Evolutionary conservation across 2,329 filamentous ascomycete genomes (phyloP).

Genomic region (Rhytidhysteron rufulum): DNA sequence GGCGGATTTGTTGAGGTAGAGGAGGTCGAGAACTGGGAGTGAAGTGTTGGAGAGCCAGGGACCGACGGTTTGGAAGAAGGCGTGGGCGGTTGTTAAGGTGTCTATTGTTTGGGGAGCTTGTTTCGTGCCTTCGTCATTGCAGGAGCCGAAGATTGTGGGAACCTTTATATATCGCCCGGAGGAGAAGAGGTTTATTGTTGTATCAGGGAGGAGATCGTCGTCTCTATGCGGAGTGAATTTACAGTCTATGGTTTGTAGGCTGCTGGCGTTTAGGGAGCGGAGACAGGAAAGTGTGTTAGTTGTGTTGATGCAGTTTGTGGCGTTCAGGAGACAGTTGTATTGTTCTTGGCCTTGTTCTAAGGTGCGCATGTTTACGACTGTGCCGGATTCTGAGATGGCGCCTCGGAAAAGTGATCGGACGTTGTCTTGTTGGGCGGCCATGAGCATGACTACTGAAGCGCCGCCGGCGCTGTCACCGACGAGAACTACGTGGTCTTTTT

Average conservation of each 20-base stretch:
- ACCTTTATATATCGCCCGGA: slow-evolving; percentile 49
- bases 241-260: slow-evolving; percentile 38
- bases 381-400: slow-evolving; percentile 53
- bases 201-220: slow-evolving; percentile 47
- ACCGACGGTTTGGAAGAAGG: slow-evolving; percentile 58
- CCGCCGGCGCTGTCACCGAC: slow-evolving; percentile 68
- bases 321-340: slow-evolving; percentile 49
- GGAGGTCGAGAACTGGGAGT: slow-evolving; percentile 48
- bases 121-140: slow-evolving; percentile 63
- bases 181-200: slow-evolving; percentile 47
- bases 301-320: slow-evolving; percentile 43
- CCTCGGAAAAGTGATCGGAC: slow-evolving; percentile 50
- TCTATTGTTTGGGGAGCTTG: slow-evolving; percentile 53
- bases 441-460: slow-evolving; percentile 22
- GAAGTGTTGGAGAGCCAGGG: slow-evolving; percentile 51
- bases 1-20: slow-evolving; percentile 51
- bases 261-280: slow-evolving; percentile 40
- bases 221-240: slow-evolving; percentile 52
- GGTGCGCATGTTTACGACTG: slow-evolving; percentile 48
- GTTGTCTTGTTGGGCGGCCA: slow-evolving; percentile 44
- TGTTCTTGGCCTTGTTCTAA: slow-evolving; percentile 48
- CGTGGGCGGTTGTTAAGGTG: slow-evolving; percentile 47
- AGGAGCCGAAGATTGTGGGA: slow-evolving; percentile 52
- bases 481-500: slow-evolving; percentile 64
- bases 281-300: slow-evolving; percentile 48